A percentile compares a stretch with the other conserved stretches of the same genome.
phyloP scores from a whole-genome alignment of 140 eudicot genomes.

The Anethum foeniculum region DNA sequence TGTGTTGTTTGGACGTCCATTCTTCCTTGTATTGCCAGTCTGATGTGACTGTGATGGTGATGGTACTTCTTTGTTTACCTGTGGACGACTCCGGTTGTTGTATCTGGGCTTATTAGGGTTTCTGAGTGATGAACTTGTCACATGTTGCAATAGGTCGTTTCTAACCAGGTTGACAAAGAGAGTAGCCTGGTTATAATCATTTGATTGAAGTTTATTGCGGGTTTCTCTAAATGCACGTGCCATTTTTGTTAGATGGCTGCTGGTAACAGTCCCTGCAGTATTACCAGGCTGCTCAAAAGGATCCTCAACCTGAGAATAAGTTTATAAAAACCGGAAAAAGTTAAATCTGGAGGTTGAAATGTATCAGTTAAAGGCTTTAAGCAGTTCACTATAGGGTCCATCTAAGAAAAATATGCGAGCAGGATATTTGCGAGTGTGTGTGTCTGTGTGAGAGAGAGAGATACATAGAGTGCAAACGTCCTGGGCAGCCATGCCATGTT shows the following conservation, averaged over 20 bases:
- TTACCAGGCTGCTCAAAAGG: conserved; percentile 84
- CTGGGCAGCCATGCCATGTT: conserved; percentile 77
- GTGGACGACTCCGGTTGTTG: not conserved
- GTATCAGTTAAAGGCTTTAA: not conserved
- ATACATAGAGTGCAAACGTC: conserved; percentile 63
- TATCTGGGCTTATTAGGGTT: not conserved
- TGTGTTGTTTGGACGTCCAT: not conserved
- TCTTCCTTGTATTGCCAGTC: not conserved
- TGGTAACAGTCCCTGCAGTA: conserved; percentile 36
- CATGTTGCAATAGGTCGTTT: not conserved
- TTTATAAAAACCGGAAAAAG: not conserved
- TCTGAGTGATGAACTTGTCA: not conserved
- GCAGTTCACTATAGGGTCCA: not conserved
- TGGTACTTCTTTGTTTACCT: not conserved
- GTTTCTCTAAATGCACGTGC: not conserved
- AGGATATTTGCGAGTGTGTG: no score
- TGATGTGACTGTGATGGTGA: not conserved
- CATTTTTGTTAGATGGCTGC: not conserved
- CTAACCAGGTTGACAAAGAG: not conserved
- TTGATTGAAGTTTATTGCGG: not conserved
- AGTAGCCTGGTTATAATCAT: not conserved
- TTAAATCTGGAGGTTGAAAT: not conserved
- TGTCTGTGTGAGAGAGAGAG: not conserved
- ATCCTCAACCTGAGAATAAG: conserved; percentile 56
- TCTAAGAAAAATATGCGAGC: no score